These are phyloP conservation scores for Castanea mollissima DNA, from an alignment of 306 rosid genomes.

Conservation along the genomic window DNA sequence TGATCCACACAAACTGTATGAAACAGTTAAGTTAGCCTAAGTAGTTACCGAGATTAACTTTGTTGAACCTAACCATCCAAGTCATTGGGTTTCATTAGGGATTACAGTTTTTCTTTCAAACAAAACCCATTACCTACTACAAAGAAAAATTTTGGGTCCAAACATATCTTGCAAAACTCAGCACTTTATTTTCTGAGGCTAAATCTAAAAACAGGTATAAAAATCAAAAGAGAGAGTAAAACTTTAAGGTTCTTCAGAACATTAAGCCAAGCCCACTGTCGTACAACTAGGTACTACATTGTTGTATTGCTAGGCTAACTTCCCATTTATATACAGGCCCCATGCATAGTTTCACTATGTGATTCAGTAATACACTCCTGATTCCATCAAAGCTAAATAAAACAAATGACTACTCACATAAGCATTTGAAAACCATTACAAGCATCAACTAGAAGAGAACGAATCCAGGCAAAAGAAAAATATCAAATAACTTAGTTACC, in stretches of 20 bases:
- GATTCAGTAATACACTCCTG: too few species aligned
- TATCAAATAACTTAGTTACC: conserved; percentile 35
- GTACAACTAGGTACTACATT: too few species aligned
- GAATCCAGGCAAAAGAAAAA: not conserved
- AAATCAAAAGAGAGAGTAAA: not conserved
- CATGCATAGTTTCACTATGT: too few species aligned
- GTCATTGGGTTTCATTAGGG: not conserved
- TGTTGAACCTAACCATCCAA: not conserved
- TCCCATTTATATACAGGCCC: too few species aligned
- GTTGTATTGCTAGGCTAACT: too few species aligned
- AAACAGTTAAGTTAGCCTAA: not conserved
- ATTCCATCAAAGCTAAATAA: too few species aligned
- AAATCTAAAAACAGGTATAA: not conserved
- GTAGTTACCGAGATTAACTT: not conserved
- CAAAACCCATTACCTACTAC: not conserved
- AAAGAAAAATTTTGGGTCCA: not conserved
- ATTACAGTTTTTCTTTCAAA: not conserved
- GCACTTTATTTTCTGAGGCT: not conserved
- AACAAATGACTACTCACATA: conserved; percentile 1
- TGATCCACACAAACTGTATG: not conserved
- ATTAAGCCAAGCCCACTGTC: not conserved
- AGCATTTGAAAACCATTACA: conserved; percentile 1
- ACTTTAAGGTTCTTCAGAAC: not conserved
- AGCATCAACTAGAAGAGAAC: conserved; percentile 11
- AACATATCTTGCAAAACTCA: not conserved